These are phyloP conservation scores for Trifolium repens DNA, from an alignment of 306 rosid species.

Conservation along the genomic window DNA sequence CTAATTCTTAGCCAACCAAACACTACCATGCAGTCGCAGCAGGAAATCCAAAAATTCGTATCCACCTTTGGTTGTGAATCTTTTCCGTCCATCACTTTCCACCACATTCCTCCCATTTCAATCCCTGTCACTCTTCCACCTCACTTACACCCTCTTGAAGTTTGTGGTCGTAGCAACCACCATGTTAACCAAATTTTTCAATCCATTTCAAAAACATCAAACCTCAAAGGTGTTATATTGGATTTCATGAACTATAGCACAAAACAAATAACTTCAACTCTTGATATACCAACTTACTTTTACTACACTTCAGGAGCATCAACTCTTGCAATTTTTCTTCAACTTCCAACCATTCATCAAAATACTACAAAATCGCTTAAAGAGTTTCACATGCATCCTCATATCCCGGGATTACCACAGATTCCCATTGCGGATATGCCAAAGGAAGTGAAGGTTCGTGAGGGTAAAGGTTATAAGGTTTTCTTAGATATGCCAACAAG, in stretches of 20 bases:
- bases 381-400: slow-evolving; percentile 25
- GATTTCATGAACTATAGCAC: slow-evolving; percentile 46
- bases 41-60: no score
- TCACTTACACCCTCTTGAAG: background rate
- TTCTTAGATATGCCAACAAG: background rate
- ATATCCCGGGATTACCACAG: slow-evolving; percentile 40
- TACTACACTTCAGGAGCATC: slow-evolving; percentile 45
- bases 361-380: slow-evolving; percentile 29
- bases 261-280: slow-evolving; percentile 13
- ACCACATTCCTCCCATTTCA: slow-evolving; percentile 23
- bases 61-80: no score
- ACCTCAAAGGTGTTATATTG: slow-evolving; percentile 46
- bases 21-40: no score
- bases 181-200: slow-evolving; percentile 6
- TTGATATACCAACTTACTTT: slow-evolving; percentile 49
- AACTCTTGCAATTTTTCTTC: slow-evolving; percentile 15
- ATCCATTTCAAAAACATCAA: slow-evolving; percentile 18
- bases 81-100: slow-evolving; percentile 44
- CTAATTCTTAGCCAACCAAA: slow-evolving; percentile 51
- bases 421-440: background rate
- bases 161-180: background rate
- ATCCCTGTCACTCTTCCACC: background rate
- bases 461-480: background rate
- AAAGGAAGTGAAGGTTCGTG: background rate
- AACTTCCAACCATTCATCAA: slow-evolving; percentile 21